Evolutionary conservation across 2,329 filamentous ascomycete species (phyloP).

Genomic region (Bertia moriformis): DNA sequence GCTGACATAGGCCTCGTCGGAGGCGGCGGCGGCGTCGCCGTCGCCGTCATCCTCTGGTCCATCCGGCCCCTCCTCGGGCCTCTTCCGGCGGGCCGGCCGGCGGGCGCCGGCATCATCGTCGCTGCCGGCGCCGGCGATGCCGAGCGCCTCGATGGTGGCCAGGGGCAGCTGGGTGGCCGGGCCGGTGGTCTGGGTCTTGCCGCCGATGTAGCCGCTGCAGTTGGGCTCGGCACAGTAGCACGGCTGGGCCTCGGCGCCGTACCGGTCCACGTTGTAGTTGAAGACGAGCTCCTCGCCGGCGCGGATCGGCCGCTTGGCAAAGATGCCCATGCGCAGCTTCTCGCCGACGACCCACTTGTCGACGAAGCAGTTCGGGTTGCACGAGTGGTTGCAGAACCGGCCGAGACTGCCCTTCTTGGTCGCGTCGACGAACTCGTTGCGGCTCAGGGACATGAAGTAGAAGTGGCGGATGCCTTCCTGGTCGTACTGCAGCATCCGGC

Average conservation of each 20-base stretch:
- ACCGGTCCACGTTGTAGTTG: constrained; percentile 98
- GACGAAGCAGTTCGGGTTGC: constrained; percentile 98
- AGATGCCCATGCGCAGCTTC: constrained; percentile 97
- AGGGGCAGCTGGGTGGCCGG: constrained; percentile 80
- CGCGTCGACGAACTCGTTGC: constrained; percentile 91
- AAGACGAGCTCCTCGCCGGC: constrained; percentile 92
- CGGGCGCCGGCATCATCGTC: constrained; percentile 85
- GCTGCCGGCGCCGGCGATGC: constrained; percentile 80
- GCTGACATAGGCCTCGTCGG: constrained; percentile 89
- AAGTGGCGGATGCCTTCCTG: constrained; percentile 96
- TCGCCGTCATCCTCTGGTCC: no score
- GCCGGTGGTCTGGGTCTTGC: constrained; percentile 71
- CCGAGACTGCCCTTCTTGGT: constrained; percentile 93
- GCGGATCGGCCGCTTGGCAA: constrained; percentile 70
- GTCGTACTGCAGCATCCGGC: constrained; percentile 85
- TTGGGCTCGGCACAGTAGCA: constrained; percentile 93
- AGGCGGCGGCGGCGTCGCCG: no score
- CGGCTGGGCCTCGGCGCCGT: constrained; percentile 88
- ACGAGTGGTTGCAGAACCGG: constrained; percentile 97
- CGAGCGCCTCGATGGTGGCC: constrained; percentile 83
- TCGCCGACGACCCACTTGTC: constrained; percentile 99
- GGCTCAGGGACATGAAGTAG: constrained; percentile 98
- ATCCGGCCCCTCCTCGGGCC: constrained; percentile 71
- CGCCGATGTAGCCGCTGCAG: constrained; percentile 90
- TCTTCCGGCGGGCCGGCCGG: constrained; percentile 76